Evolutionary conservation across 345 rosid species (phyloP), one percentile per base, ranked within the genome.

Genomic region (Mallotus nudiflorus): DNA sequence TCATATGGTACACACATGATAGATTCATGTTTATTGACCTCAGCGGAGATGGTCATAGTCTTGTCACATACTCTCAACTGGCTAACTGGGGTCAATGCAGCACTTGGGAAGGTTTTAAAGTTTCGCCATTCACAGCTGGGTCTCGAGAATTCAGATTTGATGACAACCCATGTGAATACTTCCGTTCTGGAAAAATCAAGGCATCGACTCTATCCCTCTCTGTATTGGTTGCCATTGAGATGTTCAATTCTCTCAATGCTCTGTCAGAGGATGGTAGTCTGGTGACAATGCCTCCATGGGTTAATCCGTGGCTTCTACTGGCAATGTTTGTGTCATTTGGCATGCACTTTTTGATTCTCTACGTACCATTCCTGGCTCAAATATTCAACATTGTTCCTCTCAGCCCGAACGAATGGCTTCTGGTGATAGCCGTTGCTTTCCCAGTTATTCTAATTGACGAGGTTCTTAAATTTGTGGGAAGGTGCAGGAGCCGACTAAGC

Each of bases 181-280:
- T 95, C 82, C 89, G 71, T 3, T 62, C 77, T 0, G 99, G 99
- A 39, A 95, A 92, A 77, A 84, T 95, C 76, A 95, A 95, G 70
- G 97, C 97, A 2, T 86, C 91, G 0, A 92, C 97, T 3, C 93
- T 92, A 52, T 92, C 97, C 69, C 96, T 94, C 52, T 84, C 98
- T 0, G 97, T 94, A 14, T 70, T 94, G 88, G 98, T 94, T 42
- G 87, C 97, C 49, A 94, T 94, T 12, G 98, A 94, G 84, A 94
- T 94, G 98, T 91, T 94, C 87, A 94, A 94, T 59, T 94, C 98
- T 29, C 83, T 94, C 5, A 94, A 94, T 45, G 98, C 98, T 31
- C 89, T 94, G 20, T 94, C 97, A 0, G 97, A 94, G 81, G 97
- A 94, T 63, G 82, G 86, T 8, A 90, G 98, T 79, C 82, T 94